phyloP scores from a whole-genome alignment of 352 stramenopile species.

The Halophytophthora batemanensis region DNA sequence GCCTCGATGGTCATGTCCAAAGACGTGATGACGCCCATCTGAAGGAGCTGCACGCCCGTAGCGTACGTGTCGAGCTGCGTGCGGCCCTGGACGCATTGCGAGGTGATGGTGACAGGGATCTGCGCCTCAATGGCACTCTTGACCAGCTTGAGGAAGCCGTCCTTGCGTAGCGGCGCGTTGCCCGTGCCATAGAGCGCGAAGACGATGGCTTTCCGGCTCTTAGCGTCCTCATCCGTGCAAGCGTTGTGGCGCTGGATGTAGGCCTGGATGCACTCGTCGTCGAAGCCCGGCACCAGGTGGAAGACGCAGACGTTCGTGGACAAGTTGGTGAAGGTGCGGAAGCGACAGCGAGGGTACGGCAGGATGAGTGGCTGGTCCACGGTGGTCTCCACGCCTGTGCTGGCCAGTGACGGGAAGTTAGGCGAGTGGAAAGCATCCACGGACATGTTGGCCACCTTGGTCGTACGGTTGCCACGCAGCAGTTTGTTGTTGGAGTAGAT shows the following conservation, averaged over 20 bases:
- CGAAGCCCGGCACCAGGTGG: conserved; percentile 86
- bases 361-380: conserved; percentile 89
- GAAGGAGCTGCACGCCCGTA: conserved; percentile 85
- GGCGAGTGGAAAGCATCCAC: conserved; percentile 96
- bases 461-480: conserved; percentile 93
- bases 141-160: conserved; percentile 88
- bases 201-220: conserved; percentile 74
- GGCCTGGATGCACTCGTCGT: conserved; percentile 81
- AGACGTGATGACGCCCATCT: conserved; percentile 93
- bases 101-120: conserved; percentile 92
- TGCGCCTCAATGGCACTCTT: conserved; percentile 63
- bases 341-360: conserved; percentile 83
- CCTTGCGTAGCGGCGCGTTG: conserved; percentile 90
- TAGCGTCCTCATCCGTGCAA: conserved; percentile 26
- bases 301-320: conserved; percentile 92
- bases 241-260: conserved; percentile 70
- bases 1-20: conserved; percentile 97
- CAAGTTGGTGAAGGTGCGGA: conserved; percentile 89
- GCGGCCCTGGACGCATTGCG: conserved; percentile 92
- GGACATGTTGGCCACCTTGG: conserved; percentile 94
- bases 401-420: conserved; percentile 93
- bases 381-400: conserved; percentile 92
- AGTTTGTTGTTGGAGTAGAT: conserved; percentile 97
- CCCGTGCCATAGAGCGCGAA: conserved; percentile 96
- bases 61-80: conserved; percentile 94